Conservation (phyloP, 2,329 filamentous ascomycete genomes). For the Arthrobotrys conoides region DNA sequence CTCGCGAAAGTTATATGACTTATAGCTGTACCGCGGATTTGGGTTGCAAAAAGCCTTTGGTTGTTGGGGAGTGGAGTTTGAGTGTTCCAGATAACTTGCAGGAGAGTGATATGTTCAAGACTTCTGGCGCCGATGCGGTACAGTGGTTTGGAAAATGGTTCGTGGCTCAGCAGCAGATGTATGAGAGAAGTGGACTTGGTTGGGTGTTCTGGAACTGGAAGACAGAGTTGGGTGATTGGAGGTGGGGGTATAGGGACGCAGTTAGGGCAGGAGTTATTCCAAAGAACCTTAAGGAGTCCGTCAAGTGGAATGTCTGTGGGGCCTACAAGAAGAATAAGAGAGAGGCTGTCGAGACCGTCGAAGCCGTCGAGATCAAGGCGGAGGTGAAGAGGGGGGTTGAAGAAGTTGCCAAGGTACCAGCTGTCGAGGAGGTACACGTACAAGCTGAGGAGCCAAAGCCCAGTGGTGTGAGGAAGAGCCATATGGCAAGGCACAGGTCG, state of each 20-base stretch:
- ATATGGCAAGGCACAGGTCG: slow-evolving; percentile 17
- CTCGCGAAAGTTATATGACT: slow-evolving; percentile 70
- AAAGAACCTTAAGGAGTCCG: slow-evolving; percentile 61
- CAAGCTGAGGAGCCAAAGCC: slow-evolving; percentile 33
- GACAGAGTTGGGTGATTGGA: slow-evolving; percentile 68
- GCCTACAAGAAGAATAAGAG: slow-evolving; percentile 43
- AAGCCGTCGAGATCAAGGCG: slow-evolving; percentile 14
- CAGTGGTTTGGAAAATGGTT: slow-evolving; percentile 74
- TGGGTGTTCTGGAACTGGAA: slow-evolving; percentile 78
- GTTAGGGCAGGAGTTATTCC: slow-evolving; percentile 68
- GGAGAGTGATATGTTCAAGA: slow-evolving; percentile 68
- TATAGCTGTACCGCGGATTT: slow-evolving; percentile 71
- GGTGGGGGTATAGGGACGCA: slow-evolving; percentile 71
- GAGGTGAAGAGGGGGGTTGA: slow-evolving; percentile 25
- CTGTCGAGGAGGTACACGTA: slow-evolving; percentile 29
- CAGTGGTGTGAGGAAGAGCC: slow-evolving; percentile 31
- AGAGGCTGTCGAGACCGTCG: background rate
- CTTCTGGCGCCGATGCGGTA: slow-evolving; percentile 64
- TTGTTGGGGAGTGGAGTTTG: slow-evolving; percentile 75
- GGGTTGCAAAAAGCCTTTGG: slow-evolving; percentile 68
- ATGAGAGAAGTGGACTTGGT: slow-evolving; percentile 71
- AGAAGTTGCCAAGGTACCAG: slow-evolving; percentile 37
- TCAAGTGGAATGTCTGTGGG: slow-evolving; percentile 52
- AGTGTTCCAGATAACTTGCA: slow-evolving; percentile 71
- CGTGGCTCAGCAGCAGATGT: slow-evolving; percentile 72